Evolutionary conservation across 2,329 filamentous ascomycete species (phyloP).

Genomic region (Furcasterigmium furcatum): DNA sequence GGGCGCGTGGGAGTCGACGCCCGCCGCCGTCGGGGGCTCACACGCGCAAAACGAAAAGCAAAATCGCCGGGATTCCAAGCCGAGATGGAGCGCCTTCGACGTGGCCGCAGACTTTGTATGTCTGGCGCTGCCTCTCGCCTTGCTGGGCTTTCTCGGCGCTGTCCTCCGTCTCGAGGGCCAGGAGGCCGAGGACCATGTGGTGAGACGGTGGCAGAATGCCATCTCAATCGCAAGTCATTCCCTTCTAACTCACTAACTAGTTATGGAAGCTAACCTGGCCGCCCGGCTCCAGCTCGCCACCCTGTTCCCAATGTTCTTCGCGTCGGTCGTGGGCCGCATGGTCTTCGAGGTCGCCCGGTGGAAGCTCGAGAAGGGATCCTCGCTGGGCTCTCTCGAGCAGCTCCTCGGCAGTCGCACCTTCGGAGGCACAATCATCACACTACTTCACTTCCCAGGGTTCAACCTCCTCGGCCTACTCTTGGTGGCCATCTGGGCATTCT

Average conservation of each 20-base stretch:
- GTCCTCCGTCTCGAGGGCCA: not conserved
- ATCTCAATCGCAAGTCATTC: not conserved
- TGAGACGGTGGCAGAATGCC: not conserved
- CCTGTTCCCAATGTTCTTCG: constrained; percentile 25
- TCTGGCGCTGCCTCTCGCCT: not conserved
- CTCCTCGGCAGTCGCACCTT: constrained; percentile 24
- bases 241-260: too few species aligned
- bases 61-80: too few species aligned
- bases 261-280: not conserved
- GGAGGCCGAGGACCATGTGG: not conserved
- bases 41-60: too few species aligned
- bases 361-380: constrained; percentile 22
- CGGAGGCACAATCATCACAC: constrained; percentile 18
- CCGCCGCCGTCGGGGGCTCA: too few species aligned
- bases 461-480: constrained; percentile 19
- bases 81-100: too few species aligned
- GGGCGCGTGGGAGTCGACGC: too few species aligned
- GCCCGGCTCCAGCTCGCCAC: constrained; percentile 9
- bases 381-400: constrained; percentile 22
- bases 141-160: not conserved
- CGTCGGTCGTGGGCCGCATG: constrained; percentile 19
- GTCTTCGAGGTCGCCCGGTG: constrained; percentile 19
- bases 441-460: constrained; percentile 18
- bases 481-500: constrained; percentile 22
- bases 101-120: not conserved